Evolutionary conservation across 164 flowering plant species (phyloP), one percentile per base, ranked within the genome.

Genomic region (Nymphaea colorata): DNA sequence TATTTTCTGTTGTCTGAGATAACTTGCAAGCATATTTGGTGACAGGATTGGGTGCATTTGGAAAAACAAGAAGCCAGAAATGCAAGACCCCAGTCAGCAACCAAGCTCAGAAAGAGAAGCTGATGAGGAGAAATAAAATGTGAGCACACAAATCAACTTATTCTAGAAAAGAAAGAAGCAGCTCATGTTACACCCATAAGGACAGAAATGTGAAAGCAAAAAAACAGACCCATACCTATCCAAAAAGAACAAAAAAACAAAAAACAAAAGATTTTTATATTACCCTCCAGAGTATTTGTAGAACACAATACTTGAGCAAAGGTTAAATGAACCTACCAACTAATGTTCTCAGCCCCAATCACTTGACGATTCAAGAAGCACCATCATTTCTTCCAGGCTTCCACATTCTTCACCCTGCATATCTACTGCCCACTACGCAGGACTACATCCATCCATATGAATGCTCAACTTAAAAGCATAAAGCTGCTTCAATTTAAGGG

Each of bases 61-160:
- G 65, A 70, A 76, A 67, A 59, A 82, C 80, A 82, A 94, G 75
- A n/a, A 94, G 98, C 72, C 76, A 71, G 69, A 85, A 86, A 42
- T 91, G 95, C 65, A 94, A 47, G 4, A 77, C 85, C n/a, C 96
- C 98, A 77, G 88, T 79, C 44, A 73, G 76, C 55, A 89, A 65
- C 91, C 97, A 69, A 86, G 75, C 44, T 67, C 73, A 61, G 53
- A 73, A 62, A 77, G 64, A 63, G 60, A 69, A 45, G 71, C 93
- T 87, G 69, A 59, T 69, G 65, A 51, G 36, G 1, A 25, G 36
- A 25, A 25, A 25, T 25, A 25, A 25, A 25, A 25, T 25, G 36
- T 25, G 0, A 25, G 36, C 36, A 1, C 36, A 25, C 0, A 25
- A 25, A 25, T 0, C 36, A 25, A 25, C 36, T 25, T 25, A 25